Evolutionary conservation across 306 rosid genomes (phyloP).

Genomic region (Citrullus mucosospermus): DNA sequence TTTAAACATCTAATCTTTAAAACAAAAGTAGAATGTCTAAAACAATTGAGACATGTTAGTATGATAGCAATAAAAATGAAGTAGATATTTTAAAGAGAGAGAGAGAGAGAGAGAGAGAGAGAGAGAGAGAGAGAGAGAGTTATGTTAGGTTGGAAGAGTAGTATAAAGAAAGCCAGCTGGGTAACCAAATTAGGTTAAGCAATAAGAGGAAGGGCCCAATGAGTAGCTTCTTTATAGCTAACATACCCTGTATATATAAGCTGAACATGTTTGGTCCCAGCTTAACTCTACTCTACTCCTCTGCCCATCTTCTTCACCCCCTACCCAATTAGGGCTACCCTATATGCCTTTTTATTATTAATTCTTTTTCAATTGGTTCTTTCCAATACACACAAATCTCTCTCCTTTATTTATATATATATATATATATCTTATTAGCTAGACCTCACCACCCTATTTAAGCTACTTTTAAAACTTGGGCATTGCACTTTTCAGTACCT

Average conservation of each 20-base stretch:
- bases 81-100: too few species aligned
- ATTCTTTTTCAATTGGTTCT: not conserved
- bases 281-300: not conserved
- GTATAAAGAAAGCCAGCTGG: not conserved
- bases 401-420: too few species aligned
- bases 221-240: not conserved
- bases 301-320: too few species aligned
- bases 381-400: not conserved
- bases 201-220: not conserved
- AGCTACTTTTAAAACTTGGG: constrained; percentile 3
- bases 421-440: not conserved
- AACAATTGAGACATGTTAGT: too few species aligned
- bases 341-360: not conserved
- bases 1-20: too few species aligned
- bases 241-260: not conserved
- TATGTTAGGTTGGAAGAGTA: not conserved
- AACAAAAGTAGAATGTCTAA: too few species aligned
- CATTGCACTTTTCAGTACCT: constrained; percentile 11
- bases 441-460: not conserved
- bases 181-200: not conserved
- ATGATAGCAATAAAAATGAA: too few species aligned
- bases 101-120: not conserved
- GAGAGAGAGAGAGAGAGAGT: not conserved
- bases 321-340: not conserved
- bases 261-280: not conserved